Base-by-base conservation (phyloP, 805 yeast species). In the Myxozyma geophila region DNA sequence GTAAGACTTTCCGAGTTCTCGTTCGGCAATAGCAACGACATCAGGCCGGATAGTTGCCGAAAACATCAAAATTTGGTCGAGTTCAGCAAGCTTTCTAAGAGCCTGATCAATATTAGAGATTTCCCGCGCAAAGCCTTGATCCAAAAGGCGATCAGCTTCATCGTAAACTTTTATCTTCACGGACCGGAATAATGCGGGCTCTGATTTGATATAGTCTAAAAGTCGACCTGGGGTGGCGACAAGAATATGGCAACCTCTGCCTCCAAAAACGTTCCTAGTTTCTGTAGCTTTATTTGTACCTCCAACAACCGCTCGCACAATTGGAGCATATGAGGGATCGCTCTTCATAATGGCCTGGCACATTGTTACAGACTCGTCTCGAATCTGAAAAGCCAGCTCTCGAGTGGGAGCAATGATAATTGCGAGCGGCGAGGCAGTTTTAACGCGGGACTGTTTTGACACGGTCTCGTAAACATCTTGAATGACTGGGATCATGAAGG, bases 141-240 rank as follows among this genome's bases (percentile, higher is more conserved):
- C 95, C 64, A 92, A 80, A 57, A 92, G 78, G 70, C 95, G 84
- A 77, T 92, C 98, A 44, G 97, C 97, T 78, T 92, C 98, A 75
- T 92, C 98, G 67, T 90, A 84, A 46, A 92, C 87, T 65, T 89
- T 81, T 71, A 87, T 84, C 63, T 82, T 82, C 60, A 92, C 79
- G 58, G 79, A 75, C 46, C 75, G 74, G 74, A 91, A 87, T 17
- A 19, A 17, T 3, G 15, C 23, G 8, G 60, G 59, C 23, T 62
- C 47, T 19, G 21, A 33, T 2, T 17, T 23, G 7, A 64, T 19
- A 79, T 96, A 98, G 74, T 95, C 98, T 13, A 90, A 88, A 48
- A 96, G 79, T 72, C 99, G 83, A 65, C 99, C 99, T 1, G 99
- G 99, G 0, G 99, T 95, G 13, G 96, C 98, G 49, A 95, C 96